phyloP scores from a whole-genome alignment of 441 rosid species.

The Raphanus hybrid region DNA sequence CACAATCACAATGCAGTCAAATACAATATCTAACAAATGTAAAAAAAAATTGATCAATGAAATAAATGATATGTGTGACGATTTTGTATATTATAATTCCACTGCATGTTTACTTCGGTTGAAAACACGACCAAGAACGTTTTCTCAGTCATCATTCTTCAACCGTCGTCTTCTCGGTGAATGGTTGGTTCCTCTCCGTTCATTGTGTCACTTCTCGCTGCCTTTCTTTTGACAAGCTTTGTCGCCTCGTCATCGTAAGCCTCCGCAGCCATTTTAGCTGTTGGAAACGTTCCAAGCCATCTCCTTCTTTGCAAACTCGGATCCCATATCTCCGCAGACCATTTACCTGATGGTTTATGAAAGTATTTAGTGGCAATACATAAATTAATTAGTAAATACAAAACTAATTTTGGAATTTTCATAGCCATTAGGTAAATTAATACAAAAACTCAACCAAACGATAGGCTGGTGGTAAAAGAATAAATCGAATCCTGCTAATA shows the following conservation, averaged over 20 bases:
- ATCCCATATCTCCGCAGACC: constrained; percentile 9
- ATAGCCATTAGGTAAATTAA: too few species aligned
- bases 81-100: neutral
- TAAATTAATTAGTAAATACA: neutral
- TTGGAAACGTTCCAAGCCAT: constrained; percentile 5
- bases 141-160: neutral
- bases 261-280: neutral
- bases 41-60: neutral
- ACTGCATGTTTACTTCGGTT: neutral
- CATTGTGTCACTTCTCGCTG: neutral
- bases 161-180: neutral
- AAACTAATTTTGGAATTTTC: too few species aligned
- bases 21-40: neutral
- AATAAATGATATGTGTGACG: neutral
- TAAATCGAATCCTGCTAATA: too few species aligned
- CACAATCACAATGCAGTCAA: neutral
- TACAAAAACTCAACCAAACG: too few species aligned
- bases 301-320: neutral
- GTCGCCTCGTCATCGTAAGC: neutral
- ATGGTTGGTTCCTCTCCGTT: neutral
- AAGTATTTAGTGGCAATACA: neutral
- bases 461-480: too few species aligned
- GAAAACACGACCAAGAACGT: neutral
- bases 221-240: neutral
- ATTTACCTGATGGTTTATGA: neutral